Percentiles rank a stretch among this genome's conserved stretches.
Conservation (phyloP, 2,329 filamentous ascomycete species). For the Didymosphaeria variabile region DNA sequence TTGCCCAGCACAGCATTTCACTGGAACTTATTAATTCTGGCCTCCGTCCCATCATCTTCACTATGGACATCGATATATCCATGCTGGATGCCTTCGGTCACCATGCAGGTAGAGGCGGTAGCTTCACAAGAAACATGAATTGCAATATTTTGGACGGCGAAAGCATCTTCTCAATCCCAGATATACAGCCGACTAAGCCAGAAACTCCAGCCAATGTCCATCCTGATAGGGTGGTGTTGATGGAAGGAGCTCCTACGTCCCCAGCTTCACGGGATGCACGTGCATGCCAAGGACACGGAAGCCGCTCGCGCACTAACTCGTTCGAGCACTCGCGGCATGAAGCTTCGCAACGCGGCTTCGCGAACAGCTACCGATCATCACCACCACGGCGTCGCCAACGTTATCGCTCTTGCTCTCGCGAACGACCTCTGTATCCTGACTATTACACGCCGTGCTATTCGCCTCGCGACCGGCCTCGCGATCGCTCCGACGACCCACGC, state of each 20-base stretch:
- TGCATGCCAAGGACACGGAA: conserved; percentile 23
- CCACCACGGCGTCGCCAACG: conserved; percentile 8
- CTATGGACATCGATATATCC: conserved; percentile 1
- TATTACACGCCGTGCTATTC: conserved; percentile 7
- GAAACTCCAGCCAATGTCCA: neutral
- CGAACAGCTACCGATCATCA: conserved; percentile 29
- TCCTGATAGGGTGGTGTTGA: conserved; percentile 1
- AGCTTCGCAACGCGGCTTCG: conserved; percentile 25
- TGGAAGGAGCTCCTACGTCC: neutral
- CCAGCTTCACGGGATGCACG: conserved; percentile 1
- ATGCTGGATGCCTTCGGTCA: neutral
- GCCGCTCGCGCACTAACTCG: conserved; percentile 25
- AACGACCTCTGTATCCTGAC: conserved; percentile 14
- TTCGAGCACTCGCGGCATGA: conserved; percentile 18
- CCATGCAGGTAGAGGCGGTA: neutral
- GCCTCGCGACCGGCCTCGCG: neutral
- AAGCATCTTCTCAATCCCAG: neutral
- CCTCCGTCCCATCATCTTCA: too few species aligned
- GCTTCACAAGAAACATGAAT: neutral
- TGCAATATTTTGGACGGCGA: neutral
- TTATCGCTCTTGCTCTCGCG: conserved; percentile 4
- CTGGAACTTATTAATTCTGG: neutral
- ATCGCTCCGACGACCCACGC: conserved; percentile 13
- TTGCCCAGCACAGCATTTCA: neutral
- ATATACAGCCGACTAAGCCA: neutral